A percentile compares a stretch with the other conserved stretches of the same genome.
Conservation (phyloP, 441 rosid genomes). For the Aquilaria agallochum region DNA sequence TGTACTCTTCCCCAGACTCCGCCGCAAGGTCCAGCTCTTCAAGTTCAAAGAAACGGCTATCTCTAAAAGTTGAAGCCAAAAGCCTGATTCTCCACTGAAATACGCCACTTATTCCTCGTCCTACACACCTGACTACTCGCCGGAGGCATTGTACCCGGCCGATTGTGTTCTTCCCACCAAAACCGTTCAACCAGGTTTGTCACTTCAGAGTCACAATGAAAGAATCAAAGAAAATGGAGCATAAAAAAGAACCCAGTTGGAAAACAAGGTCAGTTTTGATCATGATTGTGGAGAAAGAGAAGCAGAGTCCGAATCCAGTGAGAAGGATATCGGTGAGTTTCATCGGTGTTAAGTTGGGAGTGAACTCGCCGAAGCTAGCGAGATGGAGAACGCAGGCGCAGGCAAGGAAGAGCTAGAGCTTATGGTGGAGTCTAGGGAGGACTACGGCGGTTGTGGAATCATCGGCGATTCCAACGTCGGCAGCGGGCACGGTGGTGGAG, state of each 20-base stretch:
- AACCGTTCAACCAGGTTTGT: slow-evolving; percentile 26
- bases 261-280: slow-evolving; percentile 18
- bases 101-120: slow-evolving; percentile 33
- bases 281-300: slow-evolving; percentile 21
- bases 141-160: slow-evolving; percentile 46
- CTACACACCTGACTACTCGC: slow-evolving; percentile 30
- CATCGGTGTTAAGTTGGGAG: slow-evolving; percentile 59
- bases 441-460: slow-evolving; percentile 66
- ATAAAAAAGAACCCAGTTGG: slow-evolving; percentile 9
- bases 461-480: slow-evolving; percentile 71
- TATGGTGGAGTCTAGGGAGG: slow-evolving; percentile 27
- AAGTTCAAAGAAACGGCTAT: slow-evolving; percentile 45
- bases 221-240: slow-evolving; percentile 15
- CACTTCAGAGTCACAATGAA: slow-evolving; percentile 17
- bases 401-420: slow-evolving; percentile 24
- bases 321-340: slow-evolving; percentile 30
- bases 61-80: slow-evolving; percentile 59
- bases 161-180: slow-evolving; percentile 39
- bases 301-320: slow-evolving; percentile 1
- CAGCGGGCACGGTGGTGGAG: too few species aligned
- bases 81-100: slow-evolving; percentile 25
- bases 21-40: too few species aligned
- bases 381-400: slow-evolving; percentile 30
- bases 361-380: slow-evolving; percentile 55
- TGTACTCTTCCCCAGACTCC: too few species aligned